Evolutionary conservation across 768 basidiomycete species (phyloP), one percentile per base, ranked within the genome.

Genomic region (Boletus eberwhitei): DNA sequence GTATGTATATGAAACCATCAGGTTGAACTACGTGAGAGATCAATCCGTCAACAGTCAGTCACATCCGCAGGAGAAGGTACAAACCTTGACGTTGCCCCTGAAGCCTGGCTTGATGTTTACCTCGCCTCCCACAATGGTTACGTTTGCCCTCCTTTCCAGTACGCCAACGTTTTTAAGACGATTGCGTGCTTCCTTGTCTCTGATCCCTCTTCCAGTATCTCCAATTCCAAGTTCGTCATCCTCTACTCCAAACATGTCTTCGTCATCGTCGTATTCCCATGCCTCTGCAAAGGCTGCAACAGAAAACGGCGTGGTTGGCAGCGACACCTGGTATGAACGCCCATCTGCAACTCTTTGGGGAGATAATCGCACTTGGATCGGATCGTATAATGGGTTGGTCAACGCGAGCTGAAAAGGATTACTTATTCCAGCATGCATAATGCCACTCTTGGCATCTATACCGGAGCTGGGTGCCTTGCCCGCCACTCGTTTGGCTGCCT

Each of bases 201-300:
- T 80, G 76, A 57, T 71, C 67, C 38, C 73, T 67, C 57, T 76
- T 61, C 64, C 76, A 57, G 36, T 67, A 57, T 64, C 74, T 61
- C 61, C 67, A 31, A 62, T 61, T 12, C 71, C 60, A 52, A 73
- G 60, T 34, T 72, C 74, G 42, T 76, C 76, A 24, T 75, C 77
- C 38, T 74, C 72, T 37, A 70, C 66, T 36, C 81, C 83, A 62
- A 87, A 87, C 88, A 91, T 90, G 41, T 79, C 80, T 34, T 92
- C 93, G 54, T 96, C 93, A 54, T 94, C 94, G 50, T 97, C 96
- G 58, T 94, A 97, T 70, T 98, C 94, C 96, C 96, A 98, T 34
- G 92, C 93, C 68, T 98, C 97, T 17, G 93, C 93, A 65, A 89
- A 95, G 3, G 96, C 90, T 14, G 88, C 86, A 44, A 98, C 83